Evolutionary conservation across 1,139 yeast species (phyloP).

Genomic region (Taiozyma sp.): DNA sequence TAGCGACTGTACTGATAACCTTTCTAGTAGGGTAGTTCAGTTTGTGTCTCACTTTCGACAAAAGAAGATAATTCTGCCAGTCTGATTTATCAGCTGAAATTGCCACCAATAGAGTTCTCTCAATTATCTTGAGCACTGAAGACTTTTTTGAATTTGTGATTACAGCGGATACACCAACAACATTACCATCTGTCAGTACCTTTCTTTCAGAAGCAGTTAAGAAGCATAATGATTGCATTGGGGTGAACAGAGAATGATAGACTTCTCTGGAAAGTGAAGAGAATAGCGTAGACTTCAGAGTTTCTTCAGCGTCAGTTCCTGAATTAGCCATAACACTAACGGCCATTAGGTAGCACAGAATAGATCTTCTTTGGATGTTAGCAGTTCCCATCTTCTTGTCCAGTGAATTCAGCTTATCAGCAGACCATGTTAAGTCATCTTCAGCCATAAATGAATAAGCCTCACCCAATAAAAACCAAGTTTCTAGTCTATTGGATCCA

Average conservation of each 20-base stretch:
- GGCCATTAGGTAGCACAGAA: conserved; percentile 76
- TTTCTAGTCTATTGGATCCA: conserved; percentile 67
- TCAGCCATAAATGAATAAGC: conserved; percentile 78
- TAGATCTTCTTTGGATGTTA: conserved; percentile 59
- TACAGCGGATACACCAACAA: conserved; percentile 26
- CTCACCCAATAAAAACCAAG: conserved; percentile 84
- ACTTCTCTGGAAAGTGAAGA: conserved; percentile 54
- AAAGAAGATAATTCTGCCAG: conserved; percentile 61
- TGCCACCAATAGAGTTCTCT: conserved; percentile 24
- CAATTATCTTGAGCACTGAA: conserved; percentile 22
- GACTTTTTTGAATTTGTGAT: conserved; percentile 8
- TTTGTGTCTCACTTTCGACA: conserved; percentile 59
- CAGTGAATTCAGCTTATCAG: conserved; percentile 68
- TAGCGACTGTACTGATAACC: conserved; percentile 31
- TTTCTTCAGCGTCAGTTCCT: conserved; percentile 9
- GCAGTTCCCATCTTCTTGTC: conserved; percentile 66
- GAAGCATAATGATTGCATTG: conserved; percentile 48
- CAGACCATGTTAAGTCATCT: conserved; percentile 86
- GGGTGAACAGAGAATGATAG: conserved; percentile 56
- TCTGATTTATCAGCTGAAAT: conserved; percentile 16
- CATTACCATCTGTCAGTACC: conserved; percentile 19
- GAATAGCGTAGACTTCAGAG: conserved; percentile 35
- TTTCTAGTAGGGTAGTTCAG: conserved; percentile 23
- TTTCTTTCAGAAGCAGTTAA: conserved; percentile 17
- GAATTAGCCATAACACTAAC: conserved; percentile 38